Base-by-base conservation (phyloP, 345 rosid genomes). In the Combretum micranthum region DNA sequence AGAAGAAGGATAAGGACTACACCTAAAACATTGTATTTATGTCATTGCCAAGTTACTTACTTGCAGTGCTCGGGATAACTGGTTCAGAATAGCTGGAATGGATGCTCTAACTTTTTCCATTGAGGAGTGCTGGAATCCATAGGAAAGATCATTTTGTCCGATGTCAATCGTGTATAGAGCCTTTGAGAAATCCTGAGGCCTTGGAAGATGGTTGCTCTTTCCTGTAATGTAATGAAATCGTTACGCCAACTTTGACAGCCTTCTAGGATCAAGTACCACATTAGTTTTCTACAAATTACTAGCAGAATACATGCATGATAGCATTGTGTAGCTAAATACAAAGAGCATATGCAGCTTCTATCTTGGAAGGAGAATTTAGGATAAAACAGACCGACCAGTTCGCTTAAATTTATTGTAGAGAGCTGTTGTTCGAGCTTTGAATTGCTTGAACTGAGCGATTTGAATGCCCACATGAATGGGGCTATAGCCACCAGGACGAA, bases 131-230 rank as follows among this genome's bases (percentile, higher is more conserved):
- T 77, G 81, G 48, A 79, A 74, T 26, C 87, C 90, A 21, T 71
- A 65, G 12, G 73, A 62, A 12, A 90, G 70, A 69, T 84, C 97
- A 55, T 86, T 86, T 53, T 86, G 95, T 18, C 95, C 97, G 0
- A 82, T 81, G 68, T 90, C 95, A 4, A 86, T 56, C 32, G 78
- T 80, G 67, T 84, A 82, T 19, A 86, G 75, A 48, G 92, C 85
- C 69, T 72, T 72, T 22, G 90, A 67, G 70, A 86, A 89, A 44
- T 89, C 92, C 53, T 61, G 66, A 39, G 89, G 88, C 48, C 83
- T 77, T 13, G 92, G 88, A 44, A 89, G 70, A 50, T 61, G 75
- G 72, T 62, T 69, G 62, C 68, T 55, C 20, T 55, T 61, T 60
- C 67, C 72, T 63, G 39, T 32, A n/a, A 32, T 32, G 39, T 32